A percentile compares a stretch with the other conserved stretches of the same genome.
phyloP scores from a whole-genome alignment of 352 stramenopile genomes.

The Phytophthora parvispora region DNA sequence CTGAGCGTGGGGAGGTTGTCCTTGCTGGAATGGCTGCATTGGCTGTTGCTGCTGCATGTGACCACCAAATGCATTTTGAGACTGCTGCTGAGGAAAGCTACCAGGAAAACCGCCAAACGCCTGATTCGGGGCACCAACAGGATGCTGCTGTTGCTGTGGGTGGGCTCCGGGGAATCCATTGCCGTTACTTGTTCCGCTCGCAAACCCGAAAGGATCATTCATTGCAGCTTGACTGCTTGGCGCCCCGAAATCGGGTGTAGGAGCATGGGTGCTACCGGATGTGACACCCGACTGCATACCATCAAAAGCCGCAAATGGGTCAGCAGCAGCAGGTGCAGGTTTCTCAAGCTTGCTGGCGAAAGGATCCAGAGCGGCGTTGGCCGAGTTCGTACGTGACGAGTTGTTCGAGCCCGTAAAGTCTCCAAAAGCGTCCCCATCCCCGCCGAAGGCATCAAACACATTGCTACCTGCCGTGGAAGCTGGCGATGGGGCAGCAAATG shows the following conservation, averaged over 20 bases:
- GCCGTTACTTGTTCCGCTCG: conserved; percentile 32
- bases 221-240: conserved; percentile 20
- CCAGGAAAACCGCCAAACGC: conserved; percentile 36
- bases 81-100: conserved; percentile 32
- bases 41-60: conserved; percentile 49
- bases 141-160: conserved; percentile 36
- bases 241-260: conserved; percentile 30
- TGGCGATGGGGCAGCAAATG: conserved; percentile 41
- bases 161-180: conserved; percentile 41
- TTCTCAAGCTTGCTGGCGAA: conserved; percentile 31
- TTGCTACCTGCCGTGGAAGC: conserved; percentile 26
- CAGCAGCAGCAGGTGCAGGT: conserved; percentile 22
- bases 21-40: conserved; percentile 46
- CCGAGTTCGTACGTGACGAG: conserved; percentile 40
- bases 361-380: conserved; percentile 38
- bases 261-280: conserved; percentile 6
- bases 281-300: conserved; percentile 36
- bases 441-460: conserved; percentile 52
- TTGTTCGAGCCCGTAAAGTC: conserved; percentile 40
- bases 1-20: conserved; percentile 33
- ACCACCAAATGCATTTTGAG: conserved; percentile 29
- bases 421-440: conserved; percentile 37
- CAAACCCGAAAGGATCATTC: conserved; percentile 69
- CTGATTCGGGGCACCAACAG: conserved; percentile 6
- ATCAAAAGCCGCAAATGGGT: conserved; percentile 82